phyloP scores from a whole-genome alignment of 2,329 filamentous ascomycete genomes.

The Alternaria solani region DNA sequence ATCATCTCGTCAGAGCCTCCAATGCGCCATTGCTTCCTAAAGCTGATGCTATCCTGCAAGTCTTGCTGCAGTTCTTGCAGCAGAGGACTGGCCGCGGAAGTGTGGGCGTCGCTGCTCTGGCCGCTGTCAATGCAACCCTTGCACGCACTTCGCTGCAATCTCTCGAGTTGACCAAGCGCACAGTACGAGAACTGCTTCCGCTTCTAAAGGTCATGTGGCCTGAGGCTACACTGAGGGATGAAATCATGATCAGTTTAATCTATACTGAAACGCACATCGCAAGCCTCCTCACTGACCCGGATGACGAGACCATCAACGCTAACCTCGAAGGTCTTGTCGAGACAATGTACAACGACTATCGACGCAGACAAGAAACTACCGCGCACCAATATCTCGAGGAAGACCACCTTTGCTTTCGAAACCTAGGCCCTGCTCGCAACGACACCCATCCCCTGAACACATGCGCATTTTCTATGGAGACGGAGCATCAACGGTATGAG shows the following conservation, averaged over 20 bases:
- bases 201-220: slow-evolving; percentile 80
- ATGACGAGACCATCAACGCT: slow-evolving; percentile 39
- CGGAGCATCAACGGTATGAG: slow-evolving; percentile 39
- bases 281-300: slow-evolving; percentile 37
- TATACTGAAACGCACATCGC: slow-evolving; percentile 59
- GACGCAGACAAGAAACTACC: slow-evolving; percentile 67
- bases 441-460: slow-evolving; percentile 40
- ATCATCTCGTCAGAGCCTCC: slow-evolving; percentile 68
- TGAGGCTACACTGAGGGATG: slow-evolving; percentile 69
- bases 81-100: slow-evolving; percentile 70
- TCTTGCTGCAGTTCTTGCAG: slow-evolving; percentile 68
- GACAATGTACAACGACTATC: slow-evolving; percentile 79
- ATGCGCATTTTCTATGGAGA: slow-evolving; percentile 46
- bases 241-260: slow-evolving; percentile 75
- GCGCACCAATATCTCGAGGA: slow-evolving; percentile 66
- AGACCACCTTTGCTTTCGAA: slow-evolving; percentile 70
- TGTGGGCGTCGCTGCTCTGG: slow-evolving; percentile 76
- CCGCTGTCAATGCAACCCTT: slow-evolving; percentile 76
- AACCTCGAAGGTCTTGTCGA: slow-evolving; percentile 72
- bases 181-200: slow-evolving; percentile 71
- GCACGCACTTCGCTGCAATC: slow-evolving; percentile 73
- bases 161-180: slow-evolving; percentile 66
- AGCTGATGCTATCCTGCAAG: slow-evolving; percentile 64
- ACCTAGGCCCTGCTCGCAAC: slow-evolving; percentile 48
- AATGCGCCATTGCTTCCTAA: slow-evolving; percentile 71